phyloP scores from a whole-genome alignment of 179 eudicot species.

The Pouteria campechiana region DNA sequence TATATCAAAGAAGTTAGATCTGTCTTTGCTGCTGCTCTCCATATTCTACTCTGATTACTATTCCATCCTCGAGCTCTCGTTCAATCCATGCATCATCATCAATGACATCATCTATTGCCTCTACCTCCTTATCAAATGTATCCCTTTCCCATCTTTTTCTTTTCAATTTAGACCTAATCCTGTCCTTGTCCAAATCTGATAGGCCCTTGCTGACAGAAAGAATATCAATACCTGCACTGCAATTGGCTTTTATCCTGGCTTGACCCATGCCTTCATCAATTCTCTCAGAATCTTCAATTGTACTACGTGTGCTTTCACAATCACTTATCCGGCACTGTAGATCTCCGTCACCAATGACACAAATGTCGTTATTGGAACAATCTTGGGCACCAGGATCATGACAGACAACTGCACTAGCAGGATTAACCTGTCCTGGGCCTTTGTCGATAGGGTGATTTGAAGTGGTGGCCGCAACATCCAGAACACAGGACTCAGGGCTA shows the following conservation, averaged over 20 bases:
- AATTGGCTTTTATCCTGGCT: constrained; percentile 5
- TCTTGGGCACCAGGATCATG: constrained; percentile 4
- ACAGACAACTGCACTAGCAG: constrained; percentile 3
- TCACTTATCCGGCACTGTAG: constrained; percentile 19
- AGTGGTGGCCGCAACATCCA: constrained; percentile 1
- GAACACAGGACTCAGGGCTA: constrained; percentile 14
- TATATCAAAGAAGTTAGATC: too few species aligned
- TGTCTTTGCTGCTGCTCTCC: too few species aligned
- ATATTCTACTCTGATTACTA: too few species aligned
- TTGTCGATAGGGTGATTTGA: not conserved
- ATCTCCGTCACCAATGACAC: constrained; percentile 1
- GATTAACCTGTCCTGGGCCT: not conserved
- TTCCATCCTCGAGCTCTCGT: constrained; percentile 51
- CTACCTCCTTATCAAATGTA: constrained; percentile 8
- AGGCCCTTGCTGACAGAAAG: constrained; percentile 11
- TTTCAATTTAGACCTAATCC: constrained; percentile 33
- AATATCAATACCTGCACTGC: too few species aligned
- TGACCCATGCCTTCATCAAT: constrained; percentile 5
- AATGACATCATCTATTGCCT: constrained; percentile 13
- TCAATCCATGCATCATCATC: constrained; percentile 43
- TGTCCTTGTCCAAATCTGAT: constrained; percentile 23
- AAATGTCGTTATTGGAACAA: not conserved
- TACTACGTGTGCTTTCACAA: constrained; percentile 29
- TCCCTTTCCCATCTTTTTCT: constrained; percentile 20
- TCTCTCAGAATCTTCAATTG: constrained; percentile 26